A percentile compares a stretch with the other conserved stretches of the same genome.
Conservation (phyloP, 2,329 filamentous ascomycete species). For the Aspergillus sp. region DNA sequence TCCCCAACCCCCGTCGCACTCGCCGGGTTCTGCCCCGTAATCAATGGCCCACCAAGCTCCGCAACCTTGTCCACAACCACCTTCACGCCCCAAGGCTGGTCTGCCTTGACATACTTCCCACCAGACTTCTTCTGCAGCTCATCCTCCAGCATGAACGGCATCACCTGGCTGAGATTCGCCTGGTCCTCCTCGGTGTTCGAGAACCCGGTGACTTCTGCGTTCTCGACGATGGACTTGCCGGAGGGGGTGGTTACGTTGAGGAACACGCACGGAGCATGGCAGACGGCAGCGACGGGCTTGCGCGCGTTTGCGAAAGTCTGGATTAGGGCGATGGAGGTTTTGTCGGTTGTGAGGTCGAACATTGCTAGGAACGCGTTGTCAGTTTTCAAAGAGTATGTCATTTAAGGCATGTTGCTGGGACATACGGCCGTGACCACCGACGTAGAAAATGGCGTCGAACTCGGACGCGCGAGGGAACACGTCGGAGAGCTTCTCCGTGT, state of each 20-base stretch:
- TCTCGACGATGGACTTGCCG: constrained; percentile 40
- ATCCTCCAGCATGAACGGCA: constrained; percentile 49
- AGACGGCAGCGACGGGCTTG: constrained; percentile 51
- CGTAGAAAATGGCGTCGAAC: constrained; percentile 64
- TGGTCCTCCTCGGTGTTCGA: constrained; percentile 49
- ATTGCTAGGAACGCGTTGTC: constrained; percentile 36
- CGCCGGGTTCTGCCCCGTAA: constrained; percentile 51
- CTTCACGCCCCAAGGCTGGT: constrained; percentile 45
- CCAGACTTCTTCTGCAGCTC: constrained; percentile 40
- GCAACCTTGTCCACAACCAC: constrained; percentile 37
- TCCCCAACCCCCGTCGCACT: constrained; percentile 45
- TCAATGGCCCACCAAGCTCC: constrained; percentile 33
- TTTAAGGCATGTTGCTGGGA: constrained; percentile 3
- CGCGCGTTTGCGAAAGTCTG: constrained; percentile 48
- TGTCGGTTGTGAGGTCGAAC: constrained; percentile 50
- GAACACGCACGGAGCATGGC: constrained; percentile 48
- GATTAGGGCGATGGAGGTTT: constrained; percentile 46
- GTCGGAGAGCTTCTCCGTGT: constrained; percentile 58
- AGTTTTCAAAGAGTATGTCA: neutral
- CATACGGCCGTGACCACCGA: constrained; percentile 59
- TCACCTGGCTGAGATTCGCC: constrained; percentile 34
- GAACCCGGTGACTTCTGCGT: constrained; percentile 46
- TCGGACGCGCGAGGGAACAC: constrained; percentile 58
- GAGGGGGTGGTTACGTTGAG: constrained; percentile 45
- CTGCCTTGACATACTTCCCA: constrained; percentile 45